phyloP scores from a whole-genome alignment of 306 rosid species.

The Citrullus colocynthis region DNA sequence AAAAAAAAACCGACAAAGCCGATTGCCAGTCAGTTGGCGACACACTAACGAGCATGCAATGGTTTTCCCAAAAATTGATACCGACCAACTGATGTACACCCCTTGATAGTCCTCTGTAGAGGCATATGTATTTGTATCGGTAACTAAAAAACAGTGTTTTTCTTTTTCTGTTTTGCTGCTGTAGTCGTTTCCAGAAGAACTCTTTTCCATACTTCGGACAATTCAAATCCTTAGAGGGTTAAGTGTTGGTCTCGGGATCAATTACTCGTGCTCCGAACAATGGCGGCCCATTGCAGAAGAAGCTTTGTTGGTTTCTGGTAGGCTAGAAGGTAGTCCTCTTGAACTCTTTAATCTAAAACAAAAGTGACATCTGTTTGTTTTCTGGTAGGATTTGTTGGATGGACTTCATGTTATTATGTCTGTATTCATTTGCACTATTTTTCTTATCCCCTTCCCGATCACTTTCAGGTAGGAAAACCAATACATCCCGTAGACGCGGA shows the following conservation, averaged over 20 bases:
- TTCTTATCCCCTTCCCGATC: background rate
- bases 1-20: too few relatives aligned
- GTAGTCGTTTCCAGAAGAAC: slow-evolving; percentile 89
- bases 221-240: slow-evolving; percentile 93
- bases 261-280: slow-evolving; percentile 90
- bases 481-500: background rate
- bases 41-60: too few relatives aligned
- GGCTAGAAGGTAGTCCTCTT: slow-evolving; percentile 45
- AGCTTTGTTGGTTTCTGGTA: slow-evolving; percentile 60
- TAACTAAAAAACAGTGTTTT: background rate
- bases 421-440: background rate
- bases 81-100: too few relatives aligned
- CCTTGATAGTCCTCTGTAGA: background rate
- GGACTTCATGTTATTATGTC: background rate
- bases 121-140: background rate
- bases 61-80: too few relatives aligned
- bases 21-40: too few relatives aligned
- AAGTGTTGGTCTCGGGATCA: slow-evolving; percentile 90
- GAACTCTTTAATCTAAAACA: background rate
- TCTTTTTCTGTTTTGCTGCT: slow-evolving; percentile 9
- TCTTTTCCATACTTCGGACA: slow-evolving; percentile 85
- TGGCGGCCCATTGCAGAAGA: slow-evolving; percentile 94
- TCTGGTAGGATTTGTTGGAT: background rate
- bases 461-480: background rate
- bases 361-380: background rate